These are phyloP conservation scores for Lichtheimia corymbifera DNA, from an alignment of 371 early-diverging fungal species.

Conservation along the genomic window DNA sequence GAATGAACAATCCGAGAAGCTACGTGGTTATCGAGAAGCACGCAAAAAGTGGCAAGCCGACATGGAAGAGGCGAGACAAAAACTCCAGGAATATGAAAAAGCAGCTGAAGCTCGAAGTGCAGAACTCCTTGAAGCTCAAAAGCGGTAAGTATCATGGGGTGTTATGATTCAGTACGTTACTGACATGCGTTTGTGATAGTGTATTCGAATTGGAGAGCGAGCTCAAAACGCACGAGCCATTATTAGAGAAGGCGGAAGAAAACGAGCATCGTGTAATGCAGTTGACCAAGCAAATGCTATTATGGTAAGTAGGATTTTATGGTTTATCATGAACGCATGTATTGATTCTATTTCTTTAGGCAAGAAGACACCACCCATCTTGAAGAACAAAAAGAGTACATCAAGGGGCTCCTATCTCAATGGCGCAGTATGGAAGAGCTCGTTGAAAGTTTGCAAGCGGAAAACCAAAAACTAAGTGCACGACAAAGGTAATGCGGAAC, in stretches of 20 bases:
- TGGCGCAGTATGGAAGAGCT: conserved; percentile 50
- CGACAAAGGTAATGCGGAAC: conserved; percentile 20
- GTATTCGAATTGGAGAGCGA: conserved; percentile 56
- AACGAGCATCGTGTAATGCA: conserved; percentile 60
- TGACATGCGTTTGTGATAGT: conserved; percentile 17
- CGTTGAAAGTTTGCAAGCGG: conserved; percentile 37
- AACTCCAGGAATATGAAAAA: conserved; percentile 46
- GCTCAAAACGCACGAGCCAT: conserved; percentile 50
- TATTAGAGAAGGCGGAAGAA: conserved; percentile 48
- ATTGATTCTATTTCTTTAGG: conserved; percentile 10
- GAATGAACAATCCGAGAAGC: conserved; percentile 57
- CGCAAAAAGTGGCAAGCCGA: conserved; percentile 59
- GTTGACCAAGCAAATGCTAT: conserved; percentile 57
- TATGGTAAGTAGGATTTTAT: conserved; percentile 38
- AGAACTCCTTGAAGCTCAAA: conserved; percentile 33
- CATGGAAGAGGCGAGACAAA: conserved; percentile 44
- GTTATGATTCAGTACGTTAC: not conserved
- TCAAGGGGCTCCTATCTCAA: conserved; percentile 39
- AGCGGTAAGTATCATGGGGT: conserved; percentile 18
- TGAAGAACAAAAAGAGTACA: conserved; percentile 47
- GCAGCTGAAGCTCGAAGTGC: conserved; percentile 24
- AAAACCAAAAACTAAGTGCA: conserved; percentile 24
- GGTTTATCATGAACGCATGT: not conserved
- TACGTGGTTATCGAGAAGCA: conserved; percentile 58
- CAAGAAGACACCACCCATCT: conserved; percentile 41